Conservation (phyloP, 1,284 basidiomycete genomes). For the Moesziomyces sp. region DNA sequence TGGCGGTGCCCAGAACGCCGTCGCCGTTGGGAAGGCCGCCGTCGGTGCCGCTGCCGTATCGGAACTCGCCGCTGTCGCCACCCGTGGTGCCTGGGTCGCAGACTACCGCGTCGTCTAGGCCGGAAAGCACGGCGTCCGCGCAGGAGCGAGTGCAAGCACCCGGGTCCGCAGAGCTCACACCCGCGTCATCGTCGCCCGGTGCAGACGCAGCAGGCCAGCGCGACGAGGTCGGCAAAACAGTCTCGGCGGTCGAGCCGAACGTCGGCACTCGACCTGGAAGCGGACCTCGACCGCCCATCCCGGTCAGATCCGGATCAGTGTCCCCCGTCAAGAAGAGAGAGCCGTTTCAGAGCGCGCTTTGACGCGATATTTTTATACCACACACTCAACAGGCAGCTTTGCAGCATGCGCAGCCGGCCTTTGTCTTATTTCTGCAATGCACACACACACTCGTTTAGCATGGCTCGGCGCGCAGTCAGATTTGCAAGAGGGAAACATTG, state of each 20-base stretch:
- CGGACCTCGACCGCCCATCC: constrained; percentile 22
- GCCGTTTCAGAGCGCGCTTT: constrained; percentile 6
- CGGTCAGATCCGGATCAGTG: constrained; percentile 16
- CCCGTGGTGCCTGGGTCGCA: neutral
- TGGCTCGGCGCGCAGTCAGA: neutral
- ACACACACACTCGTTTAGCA: neutral
- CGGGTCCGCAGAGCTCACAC: constrained; percentile 8
- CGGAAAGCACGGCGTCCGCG: constrained; percentile 6
- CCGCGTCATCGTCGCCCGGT: constrained; percentile 14
- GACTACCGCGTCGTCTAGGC: constrained; percentile 13
- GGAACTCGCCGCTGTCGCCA: constrained; percentile 16
- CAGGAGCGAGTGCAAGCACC: neutral
- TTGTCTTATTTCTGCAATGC: neutral
- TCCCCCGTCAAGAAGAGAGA: constrained; percentile 12
- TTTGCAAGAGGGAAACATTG: neutral
- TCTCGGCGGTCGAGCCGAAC: too few relatives aligned
- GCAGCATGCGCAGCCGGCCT: too few relatives aligned
- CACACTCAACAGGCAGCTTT: too few relatives aligned
- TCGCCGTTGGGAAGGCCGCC: constrained; percentile 13
- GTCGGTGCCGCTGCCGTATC: constrained; percentile 30
- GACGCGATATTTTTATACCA: too few relatives aligned
- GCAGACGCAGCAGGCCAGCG: neutral
- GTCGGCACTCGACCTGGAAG: neutral
- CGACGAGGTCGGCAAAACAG: neutral
- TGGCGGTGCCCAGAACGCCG: constrained; percentile 6